These are phyloP conservation scores for Aspergillus brasiliensis DNA, from an alignment of 2,329 filamentous ascomycete genomes.

Conservation along the genomic window DNA sequence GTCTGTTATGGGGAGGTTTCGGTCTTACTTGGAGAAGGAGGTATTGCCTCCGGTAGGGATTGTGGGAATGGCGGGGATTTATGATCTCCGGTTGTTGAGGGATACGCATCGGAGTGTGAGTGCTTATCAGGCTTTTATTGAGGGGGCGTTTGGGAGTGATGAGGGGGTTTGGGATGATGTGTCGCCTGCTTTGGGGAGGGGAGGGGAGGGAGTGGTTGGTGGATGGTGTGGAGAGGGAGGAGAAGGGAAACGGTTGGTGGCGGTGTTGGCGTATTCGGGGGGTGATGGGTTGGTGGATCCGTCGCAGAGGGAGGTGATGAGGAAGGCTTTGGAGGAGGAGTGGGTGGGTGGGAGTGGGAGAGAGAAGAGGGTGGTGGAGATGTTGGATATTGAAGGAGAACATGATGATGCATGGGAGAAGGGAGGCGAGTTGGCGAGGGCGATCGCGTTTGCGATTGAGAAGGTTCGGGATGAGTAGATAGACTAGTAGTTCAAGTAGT, in stretches of 20 bases:
- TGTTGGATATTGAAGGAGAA: constrained; percentile 39
- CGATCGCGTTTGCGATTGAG: constrained; percentile 35
- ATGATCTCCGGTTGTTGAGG: constrained; percentile 43
- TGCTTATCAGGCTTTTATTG: constrained; percentile 43
- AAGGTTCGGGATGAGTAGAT: constrained; percentile 24
- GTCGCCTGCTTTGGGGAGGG: constrained; percentile 41
- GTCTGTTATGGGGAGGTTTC: constrained; percentile 39
- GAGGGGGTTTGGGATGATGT: constrained; percentile 41
- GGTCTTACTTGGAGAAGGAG: constrained; percentile 9
- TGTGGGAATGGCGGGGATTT: constrained; percentile 49
- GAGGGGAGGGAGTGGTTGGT: constrained; percentile 29
- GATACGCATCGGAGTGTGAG: constrained; percentile 34
- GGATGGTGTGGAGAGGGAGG: constrained; percentile 36
- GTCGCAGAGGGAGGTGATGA: constrained; percentile 45
- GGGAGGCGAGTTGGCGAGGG: constrained; percentile 43
- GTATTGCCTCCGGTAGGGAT: constrained; percentile 25
- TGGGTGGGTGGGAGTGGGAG: constrained; percentile 38
- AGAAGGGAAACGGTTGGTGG: constrained; percentile 25
- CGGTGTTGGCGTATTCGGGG: constrained; percentile 45
- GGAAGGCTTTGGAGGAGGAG: constrained; percentile 51
- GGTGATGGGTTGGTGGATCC: constrained; percentile 46
- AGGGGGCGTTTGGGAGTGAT: constrained; percentile 46
- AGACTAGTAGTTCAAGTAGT: not conserved
- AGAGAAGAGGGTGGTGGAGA: constrained; percentile 41
- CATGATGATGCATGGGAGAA: constrained; percentile 48